These are phyloP conservation scores for Chytriomyces sp. DNA, from an alignment of 192 early-diverging fungal species.

Conservation along the genomic window DNA sequence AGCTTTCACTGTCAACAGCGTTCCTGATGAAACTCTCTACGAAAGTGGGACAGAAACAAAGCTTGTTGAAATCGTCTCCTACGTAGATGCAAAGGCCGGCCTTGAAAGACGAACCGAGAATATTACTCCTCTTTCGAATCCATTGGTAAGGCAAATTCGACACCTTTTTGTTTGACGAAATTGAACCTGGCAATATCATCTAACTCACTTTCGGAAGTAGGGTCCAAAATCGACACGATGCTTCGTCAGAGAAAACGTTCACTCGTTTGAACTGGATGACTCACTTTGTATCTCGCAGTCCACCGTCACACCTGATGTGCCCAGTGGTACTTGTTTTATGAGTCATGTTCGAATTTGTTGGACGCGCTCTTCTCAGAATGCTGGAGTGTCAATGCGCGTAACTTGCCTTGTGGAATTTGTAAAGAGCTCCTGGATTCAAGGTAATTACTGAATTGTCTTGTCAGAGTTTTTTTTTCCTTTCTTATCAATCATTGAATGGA, in stretches of 20 bases:
- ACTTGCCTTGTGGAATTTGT: constrained; percentile 47
- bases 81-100: constrained; percentile 19
- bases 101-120: constrained; percentile 35
- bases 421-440: constrained; percentile 54
- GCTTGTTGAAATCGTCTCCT: background rate
- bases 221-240: constrained; percentile 43
- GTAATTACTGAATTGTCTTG: constrained; percentile 16
- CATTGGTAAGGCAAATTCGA: constrained; percentile 16
- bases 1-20: constrained; percentile 13
- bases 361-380: background rate
- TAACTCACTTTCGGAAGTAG: background rate
- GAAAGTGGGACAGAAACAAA: background rate
- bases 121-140: constrained; percentile 36
- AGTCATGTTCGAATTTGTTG: constrained; percentile 41
- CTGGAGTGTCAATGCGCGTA: constrained; percentile 27
- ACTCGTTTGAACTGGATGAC: constrained; percentile 1
- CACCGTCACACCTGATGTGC: constrained; percentile 52
- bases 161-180: background rate
- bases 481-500: background rate
- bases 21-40: constrained; percentile 3
- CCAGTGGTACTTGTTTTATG: constrained; percentile 49
- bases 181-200: background rate
- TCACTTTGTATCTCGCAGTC: constrained; percentile 43
- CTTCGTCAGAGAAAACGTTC: constrained; percentile 27
- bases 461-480: background rate